Evolutionary conservation across 768 basidiomycete species (phyloP), one percentile per base, ranked within the genome.

Genomic region (Trametes villosa): DNA sequence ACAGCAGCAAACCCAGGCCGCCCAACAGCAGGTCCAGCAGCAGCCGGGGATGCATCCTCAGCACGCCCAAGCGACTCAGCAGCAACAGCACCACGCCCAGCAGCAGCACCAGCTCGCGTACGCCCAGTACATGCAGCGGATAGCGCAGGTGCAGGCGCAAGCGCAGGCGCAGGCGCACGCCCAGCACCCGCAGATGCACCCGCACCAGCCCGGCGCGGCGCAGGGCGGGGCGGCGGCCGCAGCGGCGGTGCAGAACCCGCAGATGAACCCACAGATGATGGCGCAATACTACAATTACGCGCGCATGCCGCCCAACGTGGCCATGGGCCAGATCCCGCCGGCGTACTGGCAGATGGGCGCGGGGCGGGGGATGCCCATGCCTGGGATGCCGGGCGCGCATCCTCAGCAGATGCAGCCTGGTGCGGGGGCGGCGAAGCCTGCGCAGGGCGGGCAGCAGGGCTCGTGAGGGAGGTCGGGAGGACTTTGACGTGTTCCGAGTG

Each of bases 361-460:
- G 50, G 68, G 66, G n/a, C 59, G 68, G 13, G 66, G 64, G 18
- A 54, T 65, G 62, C 59, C 67, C 11, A 56, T 57, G 58, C 51
- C 59, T 30, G 53, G 49, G 29, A 54, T 68, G 60, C 53, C 59
- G 42, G 62, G 62, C 38, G 55, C 50, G 44, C 59, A 67, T 51
- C 34, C 65, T 55, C 69, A 70, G 62, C 60, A 62, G 31, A 65
- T 67, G 67, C 65, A 64, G 57, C 52, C 63, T 53, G 63, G 57
- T 9, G 55, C 56, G 17, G 56, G 56, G 9, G 50, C 62, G 33
- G 66, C 54, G 57, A 67, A 69, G 57, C 57, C 68, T 34, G 60
- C 48, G 42, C 70, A 64, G 50, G 66, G 65, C 4, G 67, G 67
- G 26, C 65, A 67, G 65, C 71, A 70, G 65, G 70, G 68, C 12